Base-by-base conservation (phyloP, 345 rosid genomes). In the Diplotaxis tenuifolia region DNA sequence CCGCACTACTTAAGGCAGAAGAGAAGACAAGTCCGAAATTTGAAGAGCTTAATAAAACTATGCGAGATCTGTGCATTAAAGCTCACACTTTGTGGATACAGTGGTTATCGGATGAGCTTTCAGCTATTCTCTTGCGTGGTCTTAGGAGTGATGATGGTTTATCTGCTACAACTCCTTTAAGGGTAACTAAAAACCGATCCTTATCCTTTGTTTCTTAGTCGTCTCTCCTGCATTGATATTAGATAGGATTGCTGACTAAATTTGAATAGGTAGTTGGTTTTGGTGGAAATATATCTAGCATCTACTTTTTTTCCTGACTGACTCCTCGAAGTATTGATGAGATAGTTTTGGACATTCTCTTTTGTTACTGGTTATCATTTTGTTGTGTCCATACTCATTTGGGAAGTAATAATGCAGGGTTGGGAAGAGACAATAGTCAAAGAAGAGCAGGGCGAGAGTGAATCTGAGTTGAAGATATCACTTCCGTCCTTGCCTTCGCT, bases 401-500 rank as follows among this genome's bases (percentile, higher is more conserved):
- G 69, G 65, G 70, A 58, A 56, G 66, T 54, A 66, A 72, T 84
- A 75, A 72, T 65, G 56, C 84, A 92, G 98, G 99, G 99, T 38
- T 96, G 99, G 99, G 99, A 92, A 73, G 98, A 92, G 85, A 90
- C 89, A 29, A 81, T 90, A 58, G 88, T 96, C 72, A 89, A 86
- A 81, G 91, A 89, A 84, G 97, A 86, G 71, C 90, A 86, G 76
- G 89, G 82, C 50, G 89, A 83, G 75, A 85, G 81, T 75, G 80
- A 82, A 67, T 77, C 96, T 49, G 99, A 96, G 83, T 77, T 96
- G 85, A 92, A 84, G 84, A 86, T 96, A 76, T 92, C 85, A 49
- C 93, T 96, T 67, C 99, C 99, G 22, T 92, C 94, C 72, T 78
- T 92, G 86, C 98, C 99, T 69, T 96, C 99, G 6, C 91, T 92